Evolutionary conservation across 176 grass and related monocot genomes (phyloP).

Genomic region (Ampelocalamus luodianensis): DNA sequence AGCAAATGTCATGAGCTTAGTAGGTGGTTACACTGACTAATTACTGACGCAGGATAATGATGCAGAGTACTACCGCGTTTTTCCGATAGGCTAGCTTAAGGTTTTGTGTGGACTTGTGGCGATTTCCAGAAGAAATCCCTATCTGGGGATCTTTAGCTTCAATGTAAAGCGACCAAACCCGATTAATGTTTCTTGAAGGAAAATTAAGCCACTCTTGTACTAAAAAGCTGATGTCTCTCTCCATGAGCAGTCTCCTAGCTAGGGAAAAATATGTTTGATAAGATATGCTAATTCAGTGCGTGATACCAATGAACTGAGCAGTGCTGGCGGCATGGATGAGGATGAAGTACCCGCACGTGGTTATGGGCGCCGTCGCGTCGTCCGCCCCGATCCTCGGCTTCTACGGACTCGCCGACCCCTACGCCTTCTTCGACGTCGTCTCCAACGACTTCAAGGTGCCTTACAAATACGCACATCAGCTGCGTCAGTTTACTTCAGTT

Average conservation of each 20-base stretch:
- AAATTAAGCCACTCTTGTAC: background rate
- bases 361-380: conserved; percentile 60
- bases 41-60: no score
- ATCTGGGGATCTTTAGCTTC: no score
- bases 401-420: conserved; percentile 43
- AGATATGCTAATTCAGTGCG: background rate
- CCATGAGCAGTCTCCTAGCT: no score
- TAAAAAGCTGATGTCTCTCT: background rate
- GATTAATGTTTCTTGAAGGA: no score
- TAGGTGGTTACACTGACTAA: background rate
- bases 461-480: no score
- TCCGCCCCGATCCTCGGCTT: conserved; percentile 63
- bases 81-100: no score
- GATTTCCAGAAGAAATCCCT: no score
- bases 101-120: background rate
- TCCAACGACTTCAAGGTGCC: conserved; percentile 54
- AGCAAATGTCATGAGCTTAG: background rate
- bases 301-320: background rate
- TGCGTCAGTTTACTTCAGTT: background rate
- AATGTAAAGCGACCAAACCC: no score
- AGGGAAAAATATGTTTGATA: background rate
- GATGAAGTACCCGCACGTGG: conserved; percentile 67
- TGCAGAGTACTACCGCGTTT: no score
- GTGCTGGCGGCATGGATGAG: conserved; percentile 71
- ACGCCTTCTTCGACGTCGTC: conserved; percentile 50